A percentile compares a stretch with the other conserved stretches of the same genome.
Evolutionary conservation across 495 filamentous ascomycete genomes (phyloP).

Genomic region (Aspergillus incahuasiensis): DNA sequence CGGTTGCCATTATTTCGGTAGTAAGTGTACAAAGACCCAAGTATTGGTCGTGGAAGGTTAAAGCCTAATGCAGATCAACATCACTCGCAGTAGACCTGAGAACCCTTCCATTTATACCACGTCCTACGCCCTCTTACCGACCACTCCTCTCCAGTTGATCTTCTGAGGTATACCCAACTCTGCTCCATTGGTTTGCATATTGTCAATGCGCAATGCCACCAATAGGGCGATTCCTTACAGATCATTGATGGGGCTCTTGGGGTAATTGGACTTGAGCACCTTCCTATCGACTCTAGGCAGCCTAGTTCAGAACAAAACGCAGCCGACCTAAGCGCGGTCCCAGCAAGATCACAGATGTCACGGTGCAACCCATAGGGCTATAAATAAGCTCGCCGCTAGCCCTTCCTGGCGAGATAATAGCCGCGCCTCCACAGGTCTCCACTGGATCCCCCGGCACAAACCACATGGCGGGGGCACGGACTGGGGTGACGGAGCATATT

Average conservation of each 20-base stretch:
- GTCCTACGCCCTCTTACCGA: too few species aligned
- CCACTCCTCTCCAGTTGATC: neutral
- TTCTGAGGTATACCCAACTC: neutral
- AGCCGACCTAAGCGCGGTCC: neutral
- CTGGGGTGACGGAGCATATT: neutral
- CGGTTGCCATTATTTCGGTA: neutral
- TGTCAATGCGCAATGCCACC: neutral
- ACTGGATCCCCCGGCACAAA: neutral
- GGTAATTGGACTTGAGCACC: too few species aligned
- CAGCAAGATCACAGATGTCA: neutral
- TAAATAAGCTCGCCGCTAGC: neutral
- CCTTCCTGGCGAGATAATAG: neutral
- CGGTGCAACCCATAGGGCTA: neutral
- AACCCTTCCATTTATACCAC: too few species aligned
- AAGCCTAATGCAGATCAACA: too few species aligned
- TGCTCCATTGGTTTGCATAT: neutral
- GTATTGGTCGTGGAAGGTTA: too few species aligned
- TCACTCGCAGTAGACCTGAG: too few species aligned
- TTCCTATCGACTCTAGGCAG: neutral
- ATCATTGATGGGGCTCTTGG: neutral
- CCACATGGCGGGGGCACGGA: neutral
- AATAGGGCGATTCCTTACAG: neutral
- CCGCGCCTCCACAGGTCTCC: neutral
- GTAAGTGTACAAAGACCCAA: neutral
- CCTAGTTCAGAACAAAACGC: neutral